These are phyloP conservation scores for Malassezia globosa DNA, from an alignment of 1,284 basidiomycete genomes.

Conservation along the genomic window DNA sequence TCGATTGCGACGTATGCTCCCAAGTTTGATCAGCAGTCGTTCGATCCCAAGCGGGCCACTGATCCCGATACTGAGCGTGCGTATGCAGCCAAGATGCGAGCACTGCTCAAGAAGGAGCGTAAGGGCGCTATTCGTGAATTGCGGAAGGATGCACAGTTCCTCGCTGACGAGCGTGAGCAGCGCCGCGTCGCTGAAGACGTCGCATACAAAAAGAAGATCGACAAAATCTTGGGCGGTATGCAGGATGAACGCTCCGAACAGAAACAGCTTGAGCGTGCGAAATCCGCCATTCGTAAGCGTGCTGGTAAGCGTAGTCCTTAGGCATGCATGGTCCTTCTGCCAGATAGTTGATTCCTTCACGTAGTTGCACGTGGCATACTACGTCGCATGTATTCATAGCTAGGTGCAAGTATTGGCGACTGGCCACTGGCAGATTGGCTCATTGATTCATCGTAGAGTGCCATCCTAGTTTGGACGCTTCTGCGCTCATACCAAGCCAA, in stretches of 20 bases:
- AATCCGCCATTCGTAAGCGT: slow-evolving; percentile 51
- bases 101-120: slow-evolving; percentile 84
- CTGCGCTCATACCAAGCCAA: no score
- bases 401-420: neutral
- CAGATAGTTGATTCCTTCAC: neutral
- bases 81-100: slow-evolving; percentile 70
- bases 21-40: slow-evolving; percentile 71
- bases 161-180: slow-evolving; percentile 63
- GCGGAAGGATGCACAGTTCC: slow-evolving; percentile 84
- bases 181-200: slow-evolving; percentile 69
- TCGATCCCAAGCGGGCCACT: slow-evolving; percentile 64
- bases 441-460: no score
- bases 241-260: slow-evolving; percentile 87
- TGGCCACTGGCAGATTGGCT: no score
- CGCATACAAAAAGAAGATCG: slow-evolving; percentile 51
- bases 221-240: slow-evolving; percentile 66
- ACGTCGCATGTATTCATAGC: neutral
- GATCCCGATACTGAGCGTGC: slow-evolving; percentile 90
- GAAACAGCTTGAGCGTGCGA: slow-evolving; percentile 63
- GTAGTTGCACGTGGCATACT: neutral
- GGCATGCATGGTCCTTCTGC: no score
- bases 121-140: slow-evolving; percentile 95
- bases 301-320: slow-evolving; percentile 29
- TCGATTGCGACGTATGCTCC: slow-evolving; percentile 86
- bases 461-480: no score